phyloP scores from a whole-genome alignment of 2,329 filamentous ascomycete genomes.

The Fusarium fujikuroi region DNA sequence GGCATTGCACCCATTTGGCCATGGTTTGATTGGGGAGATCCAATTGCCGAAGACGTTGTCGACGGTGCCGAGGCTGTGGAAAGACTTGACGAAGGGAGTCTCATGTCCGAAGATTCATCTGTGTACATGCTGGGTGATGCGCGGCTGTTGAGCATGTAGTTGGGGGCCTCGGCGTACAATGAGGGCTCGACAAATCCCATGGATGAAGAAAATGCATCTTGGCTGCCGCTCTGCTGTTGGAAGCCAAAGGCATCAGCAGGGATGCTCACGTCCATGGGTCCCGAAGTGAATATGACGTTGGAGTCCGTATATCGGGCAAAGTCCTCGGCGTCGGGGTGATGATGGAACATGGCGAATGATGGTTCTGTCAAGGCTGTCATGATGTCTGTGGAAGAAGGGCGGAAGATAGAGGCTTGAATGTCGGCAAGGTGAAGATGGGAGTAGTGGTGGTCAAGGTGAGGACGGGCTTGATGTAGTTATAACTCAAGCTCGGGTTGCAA shows the following conservation, averaged over 20 bases:
- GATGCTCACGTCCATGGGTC: slow-evolving; percentile 60
- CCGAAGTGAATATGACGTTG: slow-evolving; percentile 52
- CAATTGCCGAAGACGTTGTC: slow-evolving; percentile 73
- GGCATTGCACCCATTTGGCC: slow-evolving; percentile 66
- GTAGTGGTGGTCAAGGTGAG: slow-evolving; percentile 27
- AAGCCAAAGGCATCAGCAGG: slow-evolving; percentile 58
- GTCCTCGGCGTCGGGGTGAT: slow-evolving; percentile 51
- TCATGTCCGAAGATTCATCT: slow-evolving; percentile 61
- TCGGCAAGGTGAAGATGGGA: slow-evolving; percentile 4
- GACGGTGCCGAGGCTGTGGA: slow-evolving; percentile 72
- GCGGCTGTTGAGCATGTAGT: slow-evolving; percentile 58
- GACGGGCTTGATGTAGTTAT: slow-evolving; percentile 29
- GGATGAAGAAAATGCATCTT: slow-evolving; percentile 48
- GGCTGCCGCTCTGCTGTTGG: slow-evolving; percentile 50
- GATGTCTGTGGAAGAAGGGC: slow-evolving; percentile 23
- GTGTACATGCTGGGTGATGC: slow-evolving; percentile 61
- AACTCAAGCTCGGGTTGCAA: slow-evolving; percentile 36
- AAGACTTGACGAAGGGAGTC: slow-evolving; percentile 65
- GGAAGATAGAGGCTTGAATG: background rate
- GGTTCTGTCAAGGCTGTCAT: slow-evolving; percentile 48
- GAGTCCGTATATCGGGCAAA: slow-evolving; percentile 59
- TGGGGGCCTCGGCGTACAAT: slow-evolving; percentile 58
- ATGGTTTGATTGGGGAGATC: slow-evolving; percentile 73
- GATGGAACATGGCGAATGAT: slow-evolving; percentile 45
- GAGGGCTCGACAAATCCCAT: slow-evolving; percentile 58